Conservation (phyloP, 2,329 filamentous ascomycete species). For the Cladophialophora psammophila region DNA sequence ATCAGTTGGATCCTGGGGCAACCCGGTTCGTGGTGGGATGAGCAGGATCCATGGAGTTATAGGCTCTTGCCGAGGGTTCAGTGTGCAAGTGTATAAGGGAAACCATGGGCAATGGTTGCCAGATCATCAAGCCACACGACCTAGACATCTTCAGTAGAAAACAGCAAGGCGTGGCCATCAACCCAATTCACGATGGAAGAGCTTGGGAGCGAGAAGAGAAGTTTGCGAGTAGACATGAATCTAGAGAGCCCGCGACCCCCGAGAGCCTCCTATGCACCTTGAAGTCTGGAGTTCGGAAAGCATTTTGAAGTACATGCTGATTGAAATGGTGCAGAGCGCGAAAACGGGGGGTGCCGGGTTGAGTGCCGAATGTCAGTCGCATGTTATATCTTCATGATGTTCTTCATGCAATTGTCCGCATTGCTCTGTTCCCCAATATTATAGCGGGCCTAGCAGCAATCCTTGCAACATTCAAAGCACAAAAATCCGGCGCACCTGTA, state of each 20-base stretch:
- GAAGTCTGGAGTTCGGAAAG: background rate
- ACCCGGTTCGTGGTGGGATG: too few species aligned
- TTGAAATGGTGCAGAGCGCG: background rate
- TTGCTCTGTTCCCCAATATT: background rate
- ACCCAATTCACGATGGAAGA: too few species aligned
- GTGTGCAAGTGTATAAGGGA: too few species aligned
- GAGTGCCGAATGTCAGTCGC: background rate
- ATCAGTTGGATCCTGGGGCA: too few species aligned
- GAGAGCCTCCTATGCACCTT: background rate
- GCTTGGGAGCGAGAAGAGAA: too few species aligned
- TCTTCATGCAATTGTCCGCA: background rate
- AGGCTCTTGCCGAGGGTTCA: too few species aligned
- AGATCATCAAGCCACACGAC: too few species aligned
- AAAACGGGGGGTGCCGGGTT: background rate
- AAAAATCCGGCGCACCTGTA: slow-evolving; percentile 38
- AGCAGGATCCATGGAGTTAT: too few species aligned
- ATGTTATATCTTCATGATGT: background rate
- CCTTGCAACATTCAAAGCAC: slow-evolving; percentile 41
- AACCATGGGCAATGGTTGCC: too few species aligned
- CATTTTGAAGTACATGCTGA: background rate
- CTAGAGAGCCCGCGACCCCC: background rate
- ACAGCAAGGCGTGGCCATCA: too few species aligned
- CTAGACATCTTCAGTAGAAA: too few species aligned
- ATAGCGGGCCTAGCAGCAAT: slow-evolving; percentile 35
- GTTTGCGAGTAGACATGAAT: background rate